Evolutionary conservation across 805 yeast species (phyloP), one percentile per base, ranked within the genome.

Genomic region (Candida ovalis): DNA sequence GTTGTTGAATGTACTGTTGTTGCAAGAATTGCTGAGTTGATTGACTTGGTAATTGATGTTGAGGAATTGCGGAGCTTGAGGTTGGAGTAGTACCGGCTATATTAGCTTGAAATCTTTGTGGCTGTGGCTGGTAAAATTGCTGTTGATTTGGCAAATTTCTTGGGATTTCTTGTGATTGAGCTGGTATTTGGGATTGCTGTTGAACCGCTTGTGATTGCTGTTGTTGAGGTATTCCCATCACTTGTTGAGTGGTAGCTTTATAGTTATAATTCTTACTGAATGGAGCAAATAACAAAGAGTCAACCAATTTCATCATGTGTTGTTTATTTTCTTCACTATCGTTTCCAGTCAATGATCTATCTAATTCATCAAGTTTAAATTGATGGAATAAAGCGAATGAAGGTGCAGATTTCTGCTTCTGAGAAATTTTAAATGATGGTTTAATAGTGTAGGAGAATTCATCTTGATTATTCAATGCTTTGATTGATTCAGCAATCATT

Each of bases 281-380:
- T 13, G 70, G 69, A n/a, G 61, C 55, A 45, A 59, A 67, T 35
- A 66, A 49, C 23, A 67, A 43, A 19, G 68, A 58, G n/a, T 67
- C 70, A 27, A 64, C 59, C 36, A 66, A 44, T 23, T 53, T 54
- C 40, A 53, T 40, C 55, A 66, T 53, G 43, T 57, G 62, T 17
- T 50, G 54, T 41, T 47, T 62, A 35, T 51, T 54, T 30, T 57
- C 58, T 18, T 54, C 57, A 18, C 43, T 35, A 28, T 42, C 45
- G 19, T 48, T 33, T 17, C 48, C 48, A 4, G 43, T 38, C 44
- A 57, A 44, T 1, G 51, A 47, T 18, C 46, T 49, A 15, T 54
- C 49, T 45, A 58, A 43, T 18, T 46, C 40, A 22, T 51, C 55
- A 7, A 56, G 35, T 17, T 58, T 54, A 37, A 54, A 47, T 23